These are phyloP conservation scores for Serendipita vermifera DNA, from an alignment of 768 basidiomycete genomes.

Conservation along the genomic window DNA sequence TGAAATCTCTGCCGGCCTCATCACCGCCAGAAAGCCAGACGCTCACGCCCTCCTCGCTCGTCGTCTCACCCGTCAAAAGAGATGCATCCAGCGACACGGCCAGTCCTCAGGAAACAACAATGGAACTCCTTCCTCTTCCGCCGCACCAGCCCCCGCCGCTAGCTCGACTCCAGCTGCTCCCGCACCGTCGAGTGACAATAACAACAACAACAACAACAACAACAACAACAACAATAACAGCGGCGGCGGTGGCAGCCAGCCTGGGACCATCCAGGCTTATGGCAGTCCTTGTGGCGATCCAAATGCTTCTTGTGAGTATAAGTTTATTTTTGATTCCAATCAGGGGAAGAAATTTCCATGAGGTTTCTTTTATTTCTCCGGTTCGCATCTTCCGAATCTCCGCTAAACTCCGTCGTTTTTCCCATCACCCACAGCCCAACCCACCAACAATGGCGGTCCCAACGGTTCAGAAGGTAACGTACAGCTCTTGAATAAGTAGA, in stretches of 20 bases:
- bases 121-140: not conserved
- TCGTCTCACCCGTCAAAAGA: not conserved
- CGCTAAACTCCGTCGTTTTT: not conserved
- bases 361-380: too few relatives aligned
- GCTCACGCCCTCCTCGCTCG: not conserved
- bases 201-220: slow-evolving; percentile 5
- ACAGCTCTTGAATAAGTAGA: not conserved
- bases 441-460: not conserved
- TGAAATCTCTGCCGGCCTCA: not conserved
- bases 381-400: not conserved
- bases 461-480: not conserved
- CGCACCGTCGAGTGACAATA: not conserved
- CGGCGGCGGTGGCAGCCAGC: not conserved
- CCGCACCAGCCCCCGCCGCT: not conserved
- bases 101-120: not conserved
- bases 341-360: too few relatives aligned
- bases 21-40: not conserved
- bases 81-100: not conserved
- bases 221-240: not conserved
- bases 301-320: not conserved
- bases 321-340: too few relatives aligned
- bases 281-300: not conserved
- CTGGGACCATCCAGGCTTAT: not conserved
- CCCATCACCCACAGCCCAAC: not conserved
- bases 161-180: not conserved